Evolutionary conservation across 768 basidiomycete species (phyloP), one percentile per base, ranked within the genome.

Genomic region (Erythrobasidium yunnanense): DNA sequence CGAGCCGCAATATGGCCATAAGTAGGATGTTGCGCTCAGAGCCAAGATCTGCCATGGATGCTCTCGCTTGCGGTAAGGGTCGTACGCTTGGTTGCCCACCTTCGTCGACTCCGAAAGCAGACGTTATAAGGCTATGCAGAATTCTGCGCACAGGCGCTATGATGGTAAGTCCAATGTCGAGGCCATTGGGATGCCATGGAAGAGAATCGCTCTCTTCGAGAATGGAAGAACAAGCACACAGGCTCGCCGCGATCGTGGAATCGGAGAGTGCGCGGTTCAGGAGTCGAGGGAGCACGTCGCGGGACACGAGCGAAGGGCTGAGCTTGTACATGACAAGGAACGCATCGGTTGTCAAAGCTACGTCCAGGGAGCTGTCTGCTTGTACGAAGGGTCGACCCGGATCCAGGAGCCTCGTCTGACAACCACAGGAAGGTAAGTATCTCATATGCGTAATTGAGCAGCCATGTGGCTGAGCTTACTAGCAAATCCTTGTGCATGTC

Each of bases 11-110:
- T n/a, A 63, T 32, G 23, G 60, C 60, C 22, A 50, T 5, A 2
- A 63, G 15, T 18, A 51, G 13, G n/a, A 34, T 27, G 47, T 63
- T 63, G n/a, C 60, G 15, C 29, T 32, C 35, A 17, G 60, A 63
- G 18, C 30, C 47, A 1, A 50, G 11, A 25, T 63, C 60, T 13
- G 18, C 60, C 60, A 63, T 49, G 7, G 20, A 34, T 15, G 32
- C 29, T 11, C 11, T n/a, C 8, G 60, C 20, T 15, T 33, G 60
- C n/a, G 45, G 2, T 2, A 17, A n/a, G n/a, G 60, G 7, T 63
- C 25, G 17, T 7, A 6, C 4, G 7, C 22, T 63, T 2, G 29
- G 60, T 33, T 8, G 47, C 30, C 60, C 60, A 30, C n/a, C 20
- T 7, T 25, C 23, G 30, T 25, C 30, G 8, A 38, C 42, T 22